Percentiles rank a stretch among this genome's conserved stretches.
Conservation (phyloP, 2,329 filamentous ascomycete genomes). For the Neofusicoccum laricinum region DNA sequence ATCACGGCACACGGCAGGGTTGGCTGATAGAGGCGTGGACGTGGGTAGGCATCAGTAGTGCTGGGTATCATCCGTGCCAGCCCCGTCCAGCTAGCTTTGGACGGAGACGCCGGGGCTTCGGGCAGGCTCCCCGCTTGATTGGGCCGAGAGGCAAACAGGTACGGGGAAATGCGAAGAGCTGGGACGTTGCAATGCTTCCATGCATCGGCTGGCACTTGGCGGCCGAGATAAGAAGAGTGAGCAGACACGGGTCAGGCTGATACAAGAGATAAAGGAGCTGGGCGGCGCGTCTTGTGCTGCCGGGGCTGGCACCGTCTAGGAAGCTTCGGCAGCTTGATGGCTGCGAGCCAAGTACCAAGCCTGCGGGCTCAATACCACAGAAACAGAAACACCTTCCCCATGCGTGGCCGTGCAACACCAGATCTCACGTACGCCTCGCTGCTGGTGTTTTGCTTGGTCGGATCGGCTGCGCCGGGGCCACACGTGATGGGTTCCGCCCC, state of each 20-base stretch:
- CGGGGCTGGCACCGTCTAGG: neutral
- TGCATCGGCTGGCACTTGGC: neutral
- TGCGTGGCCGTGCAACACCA: neutral
- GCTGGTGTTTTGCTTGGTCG: neutral
- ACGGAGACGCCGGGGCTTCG: neutral
- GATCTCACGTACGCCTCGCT: neutral
- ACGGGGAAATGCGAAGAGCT: neutral
- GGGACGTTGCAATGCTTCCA: constrained; percentile 1
- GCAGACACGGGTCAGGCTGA: constrained; percentile 5
- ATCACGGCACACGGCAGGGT: neutral
- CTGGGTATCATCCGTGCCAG: neutral
- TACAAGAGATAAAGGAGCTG: constrained; percentile 8
- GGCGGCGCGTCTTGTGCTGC: constrained; percentile 1
- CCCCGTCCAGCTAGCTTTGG: neutral
- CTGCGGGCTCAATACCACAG: neutral
- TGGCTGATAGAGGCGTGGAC: constrained; percentile 4
- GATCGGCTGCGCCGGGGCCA: neutral
- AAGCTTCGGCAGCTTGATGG: constrained; percentile 4
- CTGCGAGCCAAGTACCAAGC: constrained; percentile 7
- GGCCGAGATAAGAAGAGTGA: constrained; percentile 8
- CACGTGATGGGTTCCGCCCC: constrained; percentile 3
- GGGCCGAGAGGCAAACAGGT: neutral
- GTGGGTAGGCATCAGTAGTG: neutral
- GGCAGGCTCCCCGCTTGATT: neutral
- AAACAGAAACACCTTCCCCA: constrained; percentile 3